These are phyloP conservation scores for Aspergillus carlsbadensis DNA, from an alignment of 495 filamentous ascomycete genomes.

Conservation along the genomic window DNA sequence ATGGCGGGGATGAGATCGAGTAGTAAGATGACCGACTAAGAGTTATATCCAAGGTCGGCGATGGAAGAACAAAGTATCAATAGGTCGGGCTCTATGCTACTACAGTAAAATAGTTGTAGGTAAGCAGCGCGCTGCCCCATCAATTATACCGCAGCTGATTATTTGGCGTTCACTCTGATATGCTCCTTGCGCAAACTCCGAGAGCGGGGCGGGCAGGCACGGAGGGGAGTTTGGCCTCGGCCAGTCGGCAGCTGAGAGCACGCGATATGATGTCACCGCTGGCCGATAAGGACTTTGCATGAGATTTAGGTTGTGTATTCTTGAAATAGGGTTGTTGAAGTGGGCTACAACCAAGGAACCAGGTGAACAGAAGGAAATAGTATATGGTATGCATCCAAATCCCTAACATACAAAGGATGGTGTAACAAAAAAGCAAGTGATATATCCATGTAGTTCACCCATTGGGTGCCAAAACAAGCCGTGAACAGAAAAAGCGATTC, in stretches of 20 bases:
- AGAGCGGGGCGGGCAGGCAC: conserved; percentile 4
- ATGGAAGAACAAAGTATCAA: no score
- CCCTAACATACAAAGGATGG: conserved; percentile 45
- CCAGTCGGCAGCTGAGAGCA: conserved; percentile 6
- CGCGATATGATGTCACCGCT: conserved; percentile 19
- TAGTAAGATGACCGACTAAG: no score
- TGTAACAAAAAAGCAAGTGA: conserved; percentile 39
- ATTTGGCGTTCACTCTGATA: neutral
- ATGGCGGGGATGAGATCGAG: no score
- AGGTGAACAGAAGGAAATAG: conserved; percentile 31
- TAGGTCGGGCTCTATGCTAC: no score
- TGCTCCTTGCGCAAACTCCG: neutral
- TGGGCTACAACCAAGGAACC: neutral
- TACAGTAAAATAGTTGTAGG: neutral
- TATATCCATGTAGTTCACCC: conserved; percentile 50
- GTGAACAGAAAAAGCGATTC: conserved; percentile 41
- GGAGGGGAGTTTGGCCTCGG: conserved; percentile 10
- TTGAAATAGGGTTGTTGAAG: neutral
- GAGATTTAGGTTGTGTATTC: no score
- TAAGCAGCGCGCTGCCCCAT: neutral
- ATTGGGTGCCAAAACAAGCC: conserved; percentile 33
- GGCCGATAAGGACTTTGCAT: no score
- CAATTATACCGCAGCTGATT: neutral
- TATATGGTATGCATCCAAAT: conserved; percentile 39
- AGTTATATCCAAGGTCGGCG: no score